Base-by-base conservation (phyloP, 371 early-diverging fungal species). In the Haplosporangium sp. region DNA sequence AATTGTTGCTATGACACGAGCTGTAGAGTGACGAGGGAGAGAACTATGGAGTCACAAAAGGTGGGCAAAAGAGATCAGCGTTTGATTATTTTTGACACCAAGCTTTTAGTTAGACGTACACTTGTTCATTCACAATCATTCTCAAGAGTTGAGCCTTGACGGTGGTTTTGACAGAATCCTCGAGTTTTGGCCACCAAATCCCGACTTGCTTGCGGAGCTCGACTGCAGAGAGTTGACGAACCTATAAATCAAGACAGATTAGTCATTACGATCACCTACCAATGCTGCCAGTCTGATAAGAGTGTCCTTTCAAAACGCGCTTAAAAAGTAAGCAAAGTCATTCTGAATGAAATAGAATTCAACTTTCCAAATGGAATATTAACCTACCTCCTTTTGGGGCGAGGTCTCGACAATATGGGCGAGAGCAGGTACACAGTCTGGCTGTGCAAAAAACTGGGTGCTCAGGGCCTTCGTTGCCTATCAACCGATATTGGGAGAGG, bases 141-240 rank as follows among this genome's bases (percentile, higher is more conserved):
- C 92, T 87, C 17, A 95, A 79, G 13, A 96, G 83, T 42, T 87
- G 84, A 10, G 84, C 83, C 65, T 92, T 93, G 61, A 95, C 89
- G 45, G 79, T 75, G 17, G 77, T 84, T 66, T 90, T 86, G 13
- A 86, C 83, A 4, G 71, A 77, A n/a, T 76, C 87, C 55, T 88
- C 91, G 9, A 94, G 66, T n/a, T 90, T 86, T 17, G 81, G 81
- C 96, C 96, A 96, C 85, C 85, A 90, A 79, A 87, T 91, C 15
- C 89, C 65, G 38, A 93, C 85, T 72, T 92, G 91, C 76, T 96
- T 96, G 73, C 94, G 90, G 63, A 94, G 89, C 86, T 96, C 97
- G 40, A 96, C 95, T 7, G 96, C 94, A 39, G 96, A 94, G 47
- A 96, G 85, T 83, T 96, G 96, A 60, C 96, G 93, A 45, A 96